A percentile compares a stretch with the other conserved stretches of the same genome.
Evolutionary conservation across 176 grass and related monocot species (phyloP).

Genomic region (Leersia perrieri): DNA sequence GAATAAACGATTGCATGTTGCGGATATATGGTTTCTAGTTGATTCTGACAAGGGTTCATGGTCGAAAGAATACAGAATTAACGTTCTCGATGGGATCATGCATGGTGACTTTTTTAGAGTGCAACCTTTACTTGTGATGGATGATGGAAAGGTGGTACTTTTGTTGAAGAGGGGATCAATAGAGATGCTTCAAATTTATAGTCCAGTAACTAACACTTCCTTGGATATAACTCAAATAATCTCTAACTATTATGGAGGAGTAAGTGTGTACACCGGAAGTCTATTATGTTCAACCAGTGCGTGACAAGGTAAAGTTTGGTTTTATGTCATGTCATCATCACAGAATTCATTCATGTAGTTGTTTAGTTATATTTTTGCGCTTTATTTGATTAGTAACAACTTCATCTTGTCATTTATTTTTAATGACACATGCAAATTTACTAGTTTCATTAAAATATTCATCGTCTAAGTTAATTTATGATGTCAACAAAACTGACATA

Average conservation of each 20-base stretch:
- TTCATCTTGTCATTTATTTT: not conserved
- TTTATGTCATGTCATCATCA: not conserved
- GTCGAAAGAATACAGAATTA: too few relatives aligned
- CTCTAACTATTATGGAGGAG: not conserved
- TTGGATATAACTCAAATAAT: not conserved
- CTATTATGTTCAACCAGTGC: not conserved
- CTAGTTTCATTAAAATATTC: not conserved
- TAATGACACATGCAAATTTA: not conserved
- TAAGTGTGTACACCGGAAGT: not conserved
- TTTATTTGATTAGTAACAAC: not conserved
- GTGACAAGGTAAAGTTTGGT: not conserved
- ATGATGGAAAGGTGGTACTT: not conserved
- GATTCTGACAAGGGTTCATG: too few relatives aligned
- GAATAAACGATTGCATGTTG: too few relatives aligned
- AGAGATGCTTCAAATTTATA: not conserved
- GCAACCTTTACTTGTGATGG: not conserved
- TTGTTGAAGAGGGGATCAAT: not conserved
- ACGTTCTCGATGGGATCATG: too few relatives aligned
- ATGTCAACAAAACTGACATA: too few relatives aligned
- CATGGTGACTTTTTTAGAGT: too few relatives aligned
- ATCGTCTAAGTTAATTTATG: not conserved
- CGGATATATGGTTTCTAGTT: too few relatives aligned
- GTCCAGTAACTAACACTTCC: not conserved
- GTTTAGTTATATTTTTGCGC: not conserved
- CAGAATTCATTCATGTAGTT: not conserved